Evolutionary conservation across 305 asterid genomes (phyloP), one percentile per base, ranked within the genome.

Genomic region (Stenogyne calaminthoides): DNA sequence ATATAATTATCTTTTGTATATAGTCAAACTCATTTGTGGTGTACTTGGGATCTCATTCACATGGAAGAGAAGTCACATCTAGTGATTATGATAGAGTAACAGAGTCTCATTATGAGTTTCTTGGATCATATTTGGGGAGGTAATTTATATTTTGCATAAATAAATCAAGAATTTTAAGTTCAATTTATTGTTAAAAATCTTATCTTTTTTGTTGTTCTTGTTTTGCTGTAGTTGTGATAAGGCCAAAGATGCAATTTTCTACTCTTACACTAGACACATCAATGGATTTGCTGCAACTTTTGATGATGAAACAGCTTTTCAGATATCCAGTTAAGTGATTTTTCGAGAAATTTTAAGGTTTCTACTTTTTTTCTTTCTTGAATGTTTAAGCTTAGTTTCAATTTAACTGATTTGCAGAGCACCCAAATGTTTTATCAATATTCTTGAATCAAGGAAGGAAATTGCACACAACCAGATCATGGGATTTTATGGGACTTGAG

Each of bases 231-330:
- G 98, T 76, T 57, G 64, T 62, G 81, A 79, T 15, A 90, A 80
- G 82, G 97, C 99, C 66, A 83, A 76, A 82, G 87, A 84, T 55
- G 84, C 97, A 55, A 90, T 92, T 29, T 80, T 95, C 51, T 90
- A 90, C 83, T 92, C 99, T 1, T 95, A 92, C 78, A 89, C 88
- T 10, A 88, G 81, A 79, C 90, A 95, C 77, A 90, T 95, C 54
- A 95, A 92, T 89, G 98, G 99, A 37, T 95, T 95, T 80, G 97
- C 98, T 69, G 99, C 99, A n/a, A 78, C 55, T 47, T 93, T 95
- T 59, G 91, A 84, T 32, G 96, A 86, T 42, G 84, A 80, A 62
- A 93, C 81, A 70, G 99, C 91, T 19, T 71, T 63, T 39, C 72
- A 71, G 44, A 77, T 94, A 67, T 85, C 98, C 44, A 84, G 98